Base-by-base conservation (phyloP, 352 stramenopile species). In the Pilasporangium apinafurcum region DNA sequence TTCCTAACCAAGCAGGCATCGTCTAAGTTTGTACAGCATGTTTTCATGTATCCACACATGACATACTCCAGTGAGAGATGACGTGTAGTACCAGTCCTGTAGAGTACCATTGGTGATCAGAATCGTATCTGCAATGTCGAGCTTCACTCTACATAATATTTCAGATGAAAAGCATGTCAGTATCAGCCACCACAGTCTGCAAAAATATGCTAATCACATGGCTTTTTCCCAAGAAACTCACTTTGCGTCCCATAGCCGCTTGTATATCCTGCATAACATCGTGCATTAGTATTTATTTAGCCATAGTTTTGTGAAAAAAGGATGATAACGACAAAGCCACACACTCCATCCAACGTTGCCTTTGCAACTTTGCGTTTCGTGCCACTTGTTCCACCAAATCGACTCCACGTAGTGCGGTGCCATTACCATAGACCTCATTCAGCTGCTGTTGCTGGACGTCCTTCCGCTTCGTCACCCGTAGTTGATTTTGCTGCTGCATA, bases 31-130 rank as follows among this genome's bases (percentile, higher is more conserved):
- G 13, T 12, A 16, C 24, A 13, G 32, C 2, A 27, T 10, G 14
- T 10, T 14, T 4, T 29, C 8, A 25, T 12, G 12, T 34, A 8
- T 13, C 22, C 32, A 12, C 36, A 29, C 12, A 1, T 44, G 25
- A 46, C 63, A 21, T 37, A 86, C 73, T 21, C 70, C 74, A 5
- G 74, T 79, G 49, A 25, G 31, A 3, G 68, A 42, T 4, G 74
- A 86, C 3, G 74, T 84, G 51, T 72, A 83, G 52, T 68, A 86
- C 74, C 74, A 86, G 27, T 74, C 65, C 7, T 36, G 47, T 7
- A 59, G 56, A 17, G 21, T 56, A 14, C 74, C 74, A n/a, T 63
- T 56, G 8, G 52, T 28, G 38, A 86, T 64, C 14, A 84, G 14
- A 20, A 86, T 59, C 5, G 66, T 61, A 57, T 86, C 74, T 12